Percentiles rank a stretch among this genome's conserved stretches.
Conservation (phyloP, 345 rosid genomes). For the Syzygium aromaticum region DNA sequence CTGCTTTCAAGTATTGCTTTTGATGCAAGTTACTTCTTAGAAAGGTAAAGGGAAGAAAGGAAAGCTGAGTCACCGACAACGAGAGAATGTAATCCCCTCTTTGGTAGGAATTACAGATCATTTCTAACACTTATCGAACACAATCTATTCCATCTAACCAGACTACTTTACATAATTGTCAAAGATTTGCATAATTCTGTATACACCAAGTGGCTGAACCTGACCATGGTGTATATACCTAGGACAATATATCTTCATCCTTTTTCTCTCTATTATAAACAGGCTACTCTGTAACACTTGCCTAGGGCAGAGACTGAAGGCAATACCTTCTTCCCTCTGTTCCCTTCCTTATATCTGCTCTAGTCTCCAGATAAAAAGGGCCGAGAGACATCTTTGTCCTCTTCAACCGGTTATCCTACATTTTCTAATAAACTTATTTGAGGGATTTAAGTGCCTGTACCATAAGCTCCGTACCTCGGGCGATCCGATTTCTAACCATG, state of each 20-base stretch:
- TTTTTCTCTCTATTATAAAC: not conserved
- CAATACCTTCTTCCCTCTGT: conserved; percentile 82
- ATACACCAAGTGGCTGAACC: not conserved
- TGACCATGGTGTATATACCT: not conserved
- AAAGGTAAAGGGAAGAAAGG: not conserved
- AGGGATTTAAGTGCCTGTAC: conserved; percentile 59
- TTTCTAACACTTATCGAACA: not conserved
- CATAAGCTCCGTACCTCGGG: conserved; percentile 56
- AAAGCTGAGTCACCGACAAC: not conserved
- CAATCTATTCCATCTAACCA: not conserved
- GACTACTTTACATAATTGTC: not conserved
- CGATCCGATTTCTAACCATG: conserved; percentile 84
- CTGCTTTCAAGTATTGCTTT: not conserved
- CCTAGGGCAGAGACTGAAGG: conserved; percentile 64
- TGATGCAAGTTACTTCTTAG: not conserved
- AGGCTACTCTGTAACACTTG: not conserved
- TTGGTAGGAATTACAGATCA: not conserved
- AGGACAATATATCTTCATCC: not conserved
- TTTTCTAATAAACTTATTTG: conserved; percentile 58
- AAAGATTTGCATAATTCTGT: not conserved
- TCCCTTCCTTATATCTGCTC: conserved; percentile 11
- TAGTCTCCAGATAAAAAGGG: conserved; percentile 6
- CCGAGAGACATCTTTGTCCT: conserved; percentile 15
- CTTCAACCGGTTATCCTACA: conserved; percentile 60
- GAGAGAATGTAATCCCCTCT: not conserved